Evolutionary conservation across 139 green algal species (phyloP), one percentile per base, ranked within the genome.

Genomic region (Eudorina sp.): DNA sequence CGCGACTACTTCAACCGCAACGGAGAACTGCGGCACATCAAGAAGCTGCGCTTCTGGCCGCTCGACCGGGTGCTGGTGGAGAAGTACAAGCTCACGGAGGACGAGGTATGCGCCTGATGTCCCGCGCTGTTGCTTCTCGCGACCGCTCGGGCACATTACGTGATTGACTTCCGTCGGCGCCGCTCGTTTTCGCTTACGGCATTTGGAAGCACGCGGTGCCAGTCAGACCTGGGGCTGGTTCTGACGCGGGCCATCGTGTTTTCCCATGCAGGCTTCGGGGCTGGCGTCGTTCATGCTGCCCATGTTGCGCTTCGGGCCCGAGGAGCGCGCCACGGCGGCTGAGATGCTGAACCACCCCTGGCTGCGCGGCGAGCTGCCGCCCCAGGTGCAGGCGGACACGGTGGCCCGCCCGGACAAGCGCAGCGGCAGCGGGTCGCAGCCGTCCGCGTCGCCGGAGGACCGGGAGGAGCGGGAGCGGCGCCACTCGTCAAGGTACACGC

Each of bases 21-120:
- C 27, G 97, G 97, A 18, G 93, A 98, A 86, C 95, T 99, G 88
- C 95, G 97, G 19, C 93, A 99, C 92, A 99, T 99, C 91, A 95
- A 96, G 66, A 90, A 94, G 72, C 95, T 99, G 31, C 94, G 95
- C 53, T 97, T 96, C 93, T 99, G 98, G 96, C 94, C 96, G 36
- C 91, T 99, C 82, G 90, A 98, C 64, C 60, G 89, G 4, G 97
- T 99, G 87, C 94, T 99, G 66, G 51, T 84, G 31, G 96, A 99
- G 53, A 99, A 99, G 92, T 99, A 99, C 92, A 86, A 94, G 29
- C 90, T 99, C 48, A 43, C 88, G 45, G 76, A 83, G 19, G 81
- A 94, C 0, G 97, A 99, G 94, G 96, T 98, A 85, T 29, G n/a
- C n/a, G n/a, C n/a, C n/a, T n/a, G 94, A 5, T 13, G n/a, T 31